phyloP scores from a whole-genome alignment of 1,284 basidiomycete genomes.

The Inonotus obliquus region DNA sequence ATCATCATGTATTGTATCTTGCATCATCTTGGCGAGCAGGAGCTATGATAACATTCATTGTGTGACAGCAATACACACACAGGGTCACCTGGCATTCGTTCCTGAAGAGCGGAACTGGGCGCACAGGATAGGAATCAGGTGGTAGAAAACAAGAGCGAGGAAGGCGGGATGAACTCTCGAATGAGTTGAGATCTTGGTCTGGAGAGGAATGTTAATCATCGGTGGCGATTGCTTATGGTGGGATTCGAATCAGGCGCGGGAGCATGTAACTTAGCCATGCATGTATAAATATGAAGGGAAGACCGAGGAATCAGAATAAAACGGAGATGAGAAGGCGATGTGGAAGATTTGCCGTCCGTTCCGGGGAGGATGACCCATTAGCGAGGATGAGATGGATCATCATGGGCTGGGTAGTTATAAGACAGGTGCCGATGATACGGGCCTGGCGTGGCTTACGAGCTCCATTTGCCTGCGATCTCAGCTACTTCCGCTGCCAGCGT shows the following conservation, averaged over 20 bases:
- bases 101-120: background rate
- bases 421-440: conserved; percentile 6
- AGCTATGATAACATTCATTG: background rate
- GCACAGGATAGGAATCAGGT: background rate
- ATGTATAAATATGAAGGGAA: background rate
- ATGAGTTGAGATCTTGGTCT: background rate
- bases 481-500: background rate
- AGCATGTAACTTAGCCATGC: background rate
- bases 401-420: conserved; percentile 5
- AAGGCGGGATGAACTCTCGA: background rate
- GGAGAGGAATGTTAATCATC: background rate
- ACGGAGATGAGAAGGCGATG: conserved; percentile 4
- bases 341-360: background rate
- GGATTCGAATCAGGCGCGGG: background rate
- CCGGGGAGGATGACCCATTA: background rate
- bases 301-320: background rate
- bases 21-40: background rate
- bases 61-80: background rate
- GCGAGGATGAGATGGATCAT: conserved; percentile 6
- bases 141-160: background rate
- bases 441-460: conserved; percentile 1
- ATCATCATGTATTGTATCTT: background rate
- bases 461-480: conserved; percentile 1
- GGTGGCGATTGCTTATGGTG: background rate
- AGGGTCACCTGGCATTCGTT: background rate